Evolutionary conservation across 352 stramenopile genomes (phyloP).

Genomic region (Lagenidium sp.): DNA sequence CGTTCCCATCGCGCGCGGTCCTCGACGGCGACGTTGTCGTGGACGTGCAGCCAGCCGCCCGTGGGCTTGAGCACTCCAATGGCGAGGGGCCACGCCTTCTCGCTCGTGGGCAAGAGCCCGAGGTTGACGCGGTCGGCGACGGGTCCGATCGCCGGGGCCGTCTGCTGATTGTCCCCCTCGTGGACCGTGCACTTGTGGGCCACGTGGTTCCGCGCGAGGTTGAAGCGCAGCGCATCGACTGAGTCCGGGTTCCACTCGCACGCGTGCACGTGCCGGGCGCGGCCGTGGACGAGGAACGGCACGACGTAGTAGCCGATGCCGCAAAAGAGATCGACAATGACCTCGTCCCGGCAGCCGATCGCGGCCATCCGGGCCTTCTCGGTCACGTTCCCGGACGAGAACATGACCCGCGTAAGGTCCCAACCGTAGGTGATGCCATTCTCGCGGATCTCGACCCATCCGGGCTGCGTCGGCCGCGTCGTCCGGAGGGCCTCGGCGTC

Average conservation of each 20-base stretch:
- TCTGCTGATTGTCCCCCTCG: constrained; percentile 86
- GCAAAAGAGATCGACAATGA: constrained; percentile 94
- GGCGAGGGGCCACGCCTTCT: constrained; percentile 91
- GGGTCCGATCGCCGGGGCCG: constrained; percentile 49
- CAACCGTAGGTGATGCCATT: constrained; percentile 93
- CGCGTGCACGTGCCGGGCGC: constrained; percentile 84
- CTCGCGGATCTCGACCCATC: constrained; percentile 87
- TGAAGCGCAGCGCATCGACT: constrained; percentile 84
- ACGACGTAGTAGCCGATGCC: constrained; percentile 98
- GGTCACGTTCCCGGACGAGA: constrained; percentile 94
- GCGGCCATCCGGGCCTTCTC: constrained; percentile 93
- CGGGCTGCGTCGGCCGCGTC: constrained; percentile 24
- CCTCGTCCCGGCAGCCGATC: constrained; percentile 78
- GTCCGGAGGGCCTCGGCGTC: constrained; percentile 27
- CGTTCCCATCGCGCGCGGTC: constrained; percentile 78
- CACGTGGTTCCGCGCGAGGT: constrained; percentile 90
- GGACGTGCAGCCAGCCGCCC: constrained; percentile 94
- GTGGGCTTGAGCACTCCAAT: constrained; percentile 84
- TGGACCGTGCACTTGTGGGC: constrained; percentile 66
- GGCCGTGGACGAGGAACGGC: constrained; percentile 89
- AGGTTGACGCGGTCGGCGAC: constrained; percentile 93
- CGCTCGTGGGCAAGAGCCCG: constrained; percentile 90
- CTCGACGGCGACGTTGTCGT: constrained; percentile 90
- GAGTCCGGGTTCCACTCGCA: constrained; percentile 96
- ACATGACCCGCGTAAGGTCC: constrained; percentile 96